These are phyloP conservation scores for Penicillium turbatum DNA, from an alignment of 495 filamentous ascomycete species.

Conservation along the genomic window DNA sequence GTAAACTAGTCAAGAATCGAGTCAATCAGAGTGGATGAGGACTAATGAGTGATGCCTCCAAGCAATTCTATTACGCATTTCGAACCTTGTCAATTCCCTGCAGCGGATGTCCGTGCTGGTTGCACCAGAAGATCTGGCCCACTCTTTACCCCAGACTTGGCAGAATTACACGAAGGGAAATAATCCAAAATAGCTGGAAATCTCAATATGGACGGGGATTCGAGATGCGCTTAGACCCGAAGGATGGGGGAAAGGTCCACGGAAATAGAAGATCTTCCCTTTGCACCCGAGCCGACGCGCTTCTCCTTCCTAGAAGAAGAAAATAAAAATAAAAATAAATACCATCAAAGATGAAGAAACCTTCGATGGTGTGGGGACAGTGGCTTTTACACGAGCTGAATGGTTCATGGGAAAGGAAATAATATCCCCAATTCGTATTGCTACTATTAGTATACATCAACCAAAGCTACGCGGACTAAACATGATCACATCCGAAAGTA, in stretches of 20 bases:
- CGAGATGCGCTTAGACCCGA: not conserved
- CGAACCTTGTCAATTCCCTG: constrained; percentile 29
- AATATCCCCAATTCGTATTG: not conserved
- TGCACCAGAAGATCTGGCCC: constrained; percentile 37
- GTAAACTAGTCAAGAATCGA: not conserved
- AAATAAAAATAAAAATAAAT: not conserved
- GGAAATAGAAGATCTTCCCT: not conserved
- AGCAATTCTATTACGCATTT: constrained; percentile 1
- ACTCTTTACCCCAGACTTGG: constrained; percentile 43
- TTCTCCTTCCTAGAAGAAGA: not conserved
- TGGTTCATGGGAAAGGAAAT: not conserved
- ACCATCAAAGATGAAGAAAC: not conserved
- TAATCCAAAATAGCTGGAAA: not conserved
- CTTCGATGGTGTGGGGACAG: not conserved
- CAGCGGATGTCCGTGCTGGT: constrained; percentile 40
- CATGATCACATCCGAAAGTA: not conserved
- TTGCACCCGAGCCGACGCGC: not conserved
- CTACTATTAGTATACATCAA: no score
- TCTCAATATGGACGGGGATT: constrained; percentile 14
- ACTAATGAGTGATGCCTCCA: no score
- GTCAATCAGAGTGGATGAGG: not conserved
- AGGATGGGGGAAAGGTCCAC: not conserved
- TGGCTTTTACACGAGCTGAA: not conserved
- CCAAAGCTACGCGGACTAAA: not conserved
- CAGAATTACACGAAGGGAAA: constrained; percentile 15